These are phyloP conservation scores for Vanderwaltozyma polyspora DNA, from an alignment of 805 yeast species.

Conservation along the genomic window DNA sequence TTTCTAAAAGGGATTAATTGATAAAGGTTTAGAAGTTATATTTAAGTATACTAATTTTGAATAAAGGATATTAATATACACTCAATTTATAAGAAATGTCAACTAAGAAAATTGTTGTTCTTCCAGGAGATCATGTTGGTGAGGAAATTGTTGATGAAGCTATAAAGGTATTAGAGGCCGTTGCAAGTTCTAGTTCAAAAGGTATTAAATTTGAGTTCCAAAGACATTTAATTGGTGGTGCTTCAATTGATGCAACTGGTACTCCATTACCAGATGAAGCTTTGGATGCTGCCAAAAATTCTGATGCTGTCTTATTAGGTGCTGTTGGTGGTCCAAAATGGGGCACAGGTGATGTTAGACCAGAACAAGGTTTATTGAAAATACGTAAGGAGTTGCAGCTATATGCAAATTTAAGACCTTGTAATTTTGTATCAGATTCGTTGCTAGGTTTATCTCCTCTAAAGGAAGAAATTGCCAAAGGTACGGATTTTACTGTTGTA, in stretches of 20 bases:
- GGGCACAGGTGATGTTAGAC: conserved; percentile 95
- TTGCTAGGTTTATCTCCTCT: conserved; percentile 81
- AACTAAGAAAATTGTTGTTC: conserved; percentile 63
- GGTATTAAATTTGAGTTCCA: conserved; percentile 59
- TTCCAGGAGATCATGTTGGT: conserved; percentile 98
- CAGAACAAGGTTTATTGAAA: conserved; percentile 91
- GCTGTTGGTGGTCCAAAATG: conserved; percentile 99
- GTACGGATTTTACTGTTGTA: conserved; percentile 86
- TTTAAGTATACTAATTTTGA: no score
- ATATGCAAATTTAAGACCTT: conserved; percentile 95
- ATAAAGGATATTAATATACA: no score
- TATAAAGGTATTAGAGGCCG: conserved; percentile 76
- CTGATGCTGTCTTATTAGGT: conserved; percentile 94
- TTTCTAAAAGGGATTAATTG: no score
- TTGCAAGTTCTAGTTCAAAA: conserved; percentile 43
- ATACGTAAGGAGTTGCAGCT: conserved; percentile 89
- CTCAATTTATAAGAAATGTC: no score
- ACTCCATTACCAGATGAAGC: conserved; percentile 80
- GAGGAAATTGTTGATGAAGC: conserved; percentile 85
- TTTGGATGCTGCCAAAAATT: conserved; percentile 66
- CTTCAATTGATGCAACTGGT: conserved; percentile 96
- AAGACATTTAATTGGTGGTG: conserved; percentile 90
- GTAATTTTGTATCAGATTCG: conserved; percentile 80
- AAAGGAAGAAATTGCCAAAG: conserved; percentile 71
- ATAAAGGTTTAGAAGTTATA: no score